Conservation (phyloP, 2,329 filamentous ascomycete species). For the Sporothrix luriei region DNA sequence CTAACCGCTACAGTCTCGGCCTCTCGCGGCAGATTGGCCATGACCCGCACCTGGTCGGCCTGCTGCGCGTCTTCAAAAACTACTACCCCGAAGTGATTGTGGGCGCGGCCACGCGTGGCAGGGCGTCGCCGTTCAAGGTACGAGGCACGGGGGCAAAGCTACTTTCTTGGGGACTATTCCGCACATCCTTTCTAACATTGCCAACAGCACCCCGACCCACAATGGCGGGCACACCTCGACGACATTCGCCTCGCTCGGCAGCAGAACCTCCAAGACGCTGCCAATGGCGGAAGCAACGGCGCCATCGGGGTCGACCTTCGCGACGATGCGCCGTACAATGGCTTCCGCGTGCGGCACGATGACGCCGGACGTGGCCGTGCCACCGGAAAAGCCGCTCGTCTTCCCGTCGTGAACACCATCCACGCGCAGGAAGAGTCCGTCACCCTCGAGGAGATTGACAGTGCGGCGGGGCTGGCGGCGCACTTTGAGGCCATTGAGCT, state of each 20-base stretch:
- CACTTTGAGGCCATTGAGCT: constrained; percentile 77
- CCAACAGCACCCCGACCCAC: constrained; percentile 67
- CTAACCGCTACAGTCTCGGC: constrained; percentile 51
- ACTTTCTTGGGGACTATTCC: neutral
- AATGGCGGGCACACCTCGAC: constrained; percentile 71
- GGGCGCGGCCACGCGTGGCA: constrained; percentile 64
- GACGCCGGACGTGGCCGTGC: constrained; percentile 46
- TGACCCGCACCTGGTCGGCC: constrained; percentile 71
- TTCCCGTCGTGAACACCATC: constrained; percentile 74
- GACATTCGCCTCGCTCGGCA: constrained; percentile 64
- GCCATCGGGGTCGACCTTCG: constrained; percentile 6
- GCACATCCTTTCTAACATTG: neutral
- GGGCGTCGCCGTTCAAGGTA: constrained; percentile 65
- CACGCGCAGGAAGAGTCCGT: constrained; percentile 69
- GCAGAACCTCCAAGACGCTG: constrained; percentile 50
- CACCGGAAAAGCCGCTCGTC: constrained; percentile 37
- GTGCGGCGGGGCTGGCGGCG: constrained; percentile 67
- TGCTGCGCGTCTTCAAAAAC: constrained; percentile 83
- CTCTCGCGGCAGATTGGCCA: constrained; percentile 65
- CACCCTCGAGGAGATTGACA: constrained; percentile 77
- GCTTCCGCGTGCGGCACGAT: constrained; percentile 62
- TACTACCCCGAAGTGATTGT: constrained; percentile 89
- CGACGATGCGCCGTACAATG: constrained; percentile 47
- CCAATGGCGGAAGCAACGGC: constrained; percentile 34
- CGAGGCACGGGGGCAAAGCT: constrained; percentile 28